Evolutionary conservation across 2,329 filamentous ascomycete species (phyloP).

Genomic region (Cryphonectria radicalis): DNA sequence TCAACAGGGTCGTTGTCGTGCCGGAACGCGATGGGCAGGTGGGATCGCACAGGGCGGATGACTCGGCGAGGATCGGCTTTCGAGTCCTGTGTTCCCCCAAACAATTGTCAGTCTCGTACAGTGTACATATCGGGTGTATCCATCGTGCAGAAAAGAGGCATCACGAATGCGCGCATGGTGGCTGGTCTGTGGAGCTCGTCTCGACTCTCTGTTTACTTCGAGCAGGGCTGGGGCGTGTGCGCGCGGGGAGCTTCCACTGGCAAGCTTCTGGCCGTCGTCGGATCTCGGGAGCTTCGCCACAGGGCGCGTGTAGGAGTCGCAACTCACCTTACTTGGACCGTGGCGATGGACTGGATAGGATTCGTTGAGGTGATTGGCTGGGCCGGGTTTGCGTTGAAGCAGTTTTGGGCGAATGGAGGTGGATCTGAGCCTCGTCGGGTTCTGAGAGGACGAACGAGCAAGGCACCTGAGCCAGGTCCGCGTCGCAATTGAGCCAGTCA

Average conservation of each 20-base stretch:
- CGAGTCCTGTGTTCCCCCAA: conserved; percentile 30
- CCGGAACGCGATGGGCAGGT: conserved; percentile 21
- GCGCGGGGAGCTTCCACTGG: background rate
- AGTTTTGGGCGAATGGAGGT: conserved; percentile 31
- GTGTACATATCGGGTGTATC: background rate
- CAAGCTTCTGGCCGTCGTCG: conserved; percentile 1
- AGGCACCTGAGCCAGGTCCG: conserved; percentile 11
- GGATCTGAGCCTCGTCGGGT: conserved; percentile 26
- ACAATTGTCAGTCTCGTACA: conserved; percentile 13
- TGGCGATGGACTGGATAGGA: conserved; percentile 24
- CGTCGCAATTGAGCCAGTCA: conserved; percentile 25
- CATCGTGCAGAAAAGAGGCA: background rate
- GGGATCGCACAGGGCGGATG: conserved; percentile 21
- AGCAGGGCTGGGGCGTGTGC: background rate
- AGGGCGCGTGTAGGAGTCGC: conserved; percentile 7
- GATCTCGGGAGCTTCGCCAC: conserved; percentile 1
- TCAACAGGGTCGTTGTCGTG: conserved; percentile 9
- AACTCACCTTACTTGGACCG: conserved; percentile 29
- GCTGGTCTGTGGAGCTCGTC: conserved; percentile 13
- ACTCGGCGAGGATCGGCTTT: conserved; percentile 29
- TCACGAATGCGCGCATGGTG: conserved; percentile 9
- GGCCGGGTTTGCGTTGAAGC: conserved; percentile 26
- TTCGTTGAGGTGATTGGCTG: conserved; percentile 29
- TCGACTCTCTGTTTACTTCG: conserved; percentile 27
- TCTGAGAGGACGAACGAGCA: conserved; percentile 26